Evolutionary conservation across 176 grass and related monocot genomes (phyloP), one percentile per base, ranked within the genome.

Genomic region (Rhynchospora tenuis): DNA sequence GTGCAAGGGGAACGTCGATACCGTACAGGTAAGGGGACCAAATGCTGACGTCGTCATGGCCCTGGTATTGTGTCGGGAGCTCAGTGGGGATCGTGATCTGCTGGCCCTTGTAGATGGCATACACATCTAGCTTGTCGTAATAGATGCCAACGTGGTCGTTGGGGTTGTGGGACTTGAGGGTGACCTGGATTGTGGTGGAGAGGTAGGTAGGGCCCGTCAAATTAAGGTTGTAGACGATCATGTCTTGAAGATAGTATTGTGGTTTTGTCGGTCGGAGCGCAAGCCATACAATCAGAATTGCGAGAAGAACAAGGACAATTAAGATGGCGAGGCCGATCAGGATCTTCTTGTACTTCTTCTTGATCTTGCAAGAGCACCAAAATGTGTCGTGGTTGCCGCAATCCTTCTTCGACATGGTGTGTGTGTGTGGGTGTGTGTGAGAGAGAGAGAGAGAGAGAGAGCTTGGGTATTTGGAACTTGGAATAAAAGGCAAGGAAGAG

Each of bases 241-340:
- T 81, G 89, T 94, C 90, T 74, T 94, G 92, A 28, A 97, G 94
- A 90, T 94, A 91, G 88, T 90, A 92, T 1, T 0, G 3, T 1
- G 94, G 94, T 44, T 89, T 97, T 26, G 93, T 84, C 0, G 92
- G 90, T 0, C 85, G 92, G 6, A 97, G 87, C 14, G 74, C 83
- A 20, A 94, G 88, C 84, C 72, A 94, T 2, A 91, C 68, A 54
- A 94, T 2, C 0, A 94, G 29, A 0, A 94, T 11, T 6, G 86
- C 0, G 84, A 94, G 83, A 59, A 86, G 59, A 2, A 51, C 4
- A 0, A 92, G 47, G 9, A 85, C 10, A 42, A 92, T 0, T 1
- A 88, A 0, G 0, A 69, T 59, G 0, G 16, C 19, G 1, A 88
- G 42, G 51, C 0, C 9, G 3, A 14, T 38, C 56, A 83, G 31